phyloP scores from a whole-genome alignment of 768 basidiomycete species.

The Inosperma sp. region DNA sequence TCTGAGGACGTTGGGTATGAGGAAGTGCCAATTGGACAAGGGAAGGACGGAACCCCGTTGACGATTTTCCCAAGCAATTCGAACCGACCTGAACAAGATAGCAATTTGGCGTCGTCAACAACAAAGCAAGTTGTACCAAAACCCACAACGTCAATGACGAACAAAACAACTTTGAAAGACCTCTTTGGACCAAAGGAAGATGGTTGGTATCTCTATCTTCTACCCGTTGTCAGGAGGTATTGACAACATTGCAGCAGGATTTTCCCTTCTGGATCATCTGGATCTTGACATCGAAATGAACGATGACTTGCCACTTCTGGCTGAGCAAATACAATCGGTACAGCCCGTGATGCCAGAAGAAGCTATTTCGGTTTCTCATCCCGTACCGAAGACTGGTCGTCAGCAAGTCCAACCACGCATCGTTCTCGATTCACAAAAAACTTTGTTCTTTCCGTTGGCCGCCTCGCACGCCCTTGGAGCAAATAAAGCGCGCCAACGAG shows the following conservation, averaged over 20 bases:
- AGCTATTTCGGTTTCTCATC: slow-evolving; percentile 9
- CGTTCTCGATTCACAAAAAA: slow-evolving; percentile 47
- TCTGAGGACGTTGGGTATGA: slow-evolving; percentile 32
- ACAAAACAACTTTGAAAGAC: slow-evolving; percentile 51
- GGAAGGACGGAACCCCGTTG: slow-evolving; percentile 15
- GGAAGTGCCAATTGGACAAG: slow-evolving; percentile 29
- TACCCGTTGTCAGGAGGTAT: not conserved
- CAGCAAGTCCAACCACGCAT: slow-evolving; percentile 25
- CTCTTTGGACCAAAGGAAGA: slow-evolving; percentile 68
- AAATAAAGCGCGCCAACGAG: slow-evolving; percentile 35
- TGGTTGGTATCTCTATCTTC: slow-evolving; percentile 42
- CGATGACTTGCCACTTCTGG: slow-evolving; percentile 39
- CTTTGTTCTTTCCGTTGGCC: slow-evolving; percentile 59
- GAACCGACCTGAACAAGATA: not conserved
- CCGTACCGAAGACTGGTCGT: slow-evolving; percentile 14
- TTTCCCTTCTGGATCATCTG: slow-evolving; percentile 71
- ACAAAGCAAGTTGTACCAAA: no score
- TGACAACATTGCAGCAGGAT: slow-evolving; percentile 42
- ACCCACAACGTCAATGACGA: not conserved
- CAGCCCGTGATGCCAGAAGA: slow-evolving; percentile 5
- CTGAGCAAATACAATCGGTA: slow-evolving; percentile 9
- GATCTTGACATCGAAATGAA: slow-evolving; percentile 71
- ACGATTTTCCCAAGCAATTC: not conserved
- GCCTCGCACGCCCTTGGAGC: slow-evolving; percentile 18
- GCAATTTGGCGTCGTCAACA: no score